Conservation (phyloP, 345 rosid species). For the Clausena lansium region DNA sequence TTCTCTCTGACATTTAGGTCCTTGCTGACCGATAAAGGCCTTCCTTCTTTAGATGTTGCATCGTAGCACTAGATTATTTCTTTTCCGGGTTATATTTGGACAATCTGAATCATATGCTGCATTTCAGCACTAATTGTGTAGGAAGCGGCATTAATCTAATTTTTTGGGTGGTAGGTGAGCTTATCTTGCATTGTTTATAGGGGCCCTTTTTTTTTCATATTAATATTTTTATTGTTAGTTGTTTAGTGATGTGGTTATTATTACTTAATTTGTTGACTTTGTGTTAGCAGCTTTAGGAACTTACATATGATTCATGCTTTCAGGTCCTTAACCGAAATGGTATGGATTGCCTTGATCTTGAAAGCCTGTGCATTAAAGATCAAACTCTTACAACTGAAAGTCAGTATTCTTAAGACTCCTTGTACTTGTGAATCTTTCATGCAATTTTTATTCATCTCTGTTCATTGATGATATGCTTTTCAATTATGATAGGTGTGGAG, state of each 20-base stretch:
- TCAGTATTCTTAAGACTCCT: slow-evolving; percentile 28
- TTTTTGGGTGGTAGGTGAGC: too few species aligned
- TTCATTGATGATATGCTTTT: slow-evolving; percentile 6
- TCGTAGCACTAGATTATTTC: too few species aligned
- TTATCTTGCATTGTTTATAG: too few species aligned
- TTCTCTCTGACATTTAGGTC: background rate
- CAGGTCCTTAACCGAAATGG: slow-evolving; percentile 76
- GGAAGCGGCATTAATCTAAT: too few species aligned
- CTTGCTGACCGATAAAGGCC: background rate
- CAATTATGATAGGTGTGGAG: slow-evolving; percentile 63
- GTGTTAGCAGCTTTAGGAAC: background rate
- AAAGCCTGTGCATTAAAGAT: slow-evolving; percentile 69
- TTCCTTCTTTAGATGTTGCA: background rate
- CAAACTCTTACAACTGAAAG: slow-evolving; percentile 81
- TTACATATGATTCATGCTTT: slow-evolving; percentile 16
- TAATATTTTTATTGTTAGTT: background rate
- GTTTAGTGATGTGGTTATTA: background rate
- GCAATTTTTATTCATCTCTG: background rate
- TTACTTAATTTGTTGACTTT: background rate
- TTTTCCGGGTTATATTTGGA: too few species aligned
- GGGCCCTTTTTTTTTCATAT: background rate
- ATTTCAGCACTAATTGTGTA: too few species aligned
- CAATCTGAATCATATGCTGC: too few species aligned
- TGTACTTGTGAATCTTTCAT: background rate
- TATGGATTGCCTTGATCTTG: slow-evolving; percentile 81